Evolutionary conservation across 345 rosid genomes (phyloP).

Genomic region (Excoecaria agallocha): DNA sequence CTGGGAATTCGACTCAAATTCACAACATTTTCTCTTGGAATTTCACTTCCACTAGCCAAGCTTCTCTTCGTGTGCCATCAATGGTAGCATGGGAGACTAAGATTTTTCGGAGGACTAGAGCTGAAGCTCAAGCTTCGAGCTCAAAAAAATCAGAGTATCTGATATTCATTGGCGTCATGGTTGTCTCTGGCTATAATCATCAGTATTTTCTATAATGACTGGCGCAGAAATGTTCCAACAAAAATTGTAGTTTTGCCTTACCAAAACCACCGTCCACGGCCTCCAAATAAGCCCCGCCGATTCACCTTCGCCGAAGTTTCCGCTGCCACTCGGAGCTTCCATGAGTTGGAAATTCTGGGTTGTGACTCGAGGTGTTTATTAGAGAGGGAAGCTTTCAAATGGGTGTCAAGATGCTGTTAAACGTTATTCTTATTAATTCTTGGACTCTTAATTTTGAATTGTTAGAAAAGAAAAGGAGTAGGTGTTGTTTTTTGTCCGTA

Average conservation of each 20-base stretch:
- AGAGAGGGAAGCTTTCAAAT: conserved; percentile 43
- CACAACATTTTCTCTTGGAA: conserved; percentile 46
- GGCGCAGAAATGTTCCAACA: conserved; percentile 23
- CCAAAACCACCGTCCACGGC: conserved; percentile 38
- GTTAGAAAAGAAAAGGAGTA: too few relatives aligned
- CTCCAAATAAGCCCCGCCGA: conserved; percentile 47
- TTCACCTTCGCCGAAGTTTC: conserved; percentile 40
- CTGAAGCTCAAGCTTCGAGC: neutral
- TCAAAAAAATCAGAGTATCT: conserved; percentile 28
- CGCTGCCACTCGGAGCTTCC: conserved; percentile 37
- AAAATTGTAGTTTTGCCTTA: conserved; percentile 17
- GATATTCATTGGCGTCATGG: conserved; percentile 37
- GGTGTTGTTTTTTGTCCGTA: too few relatives aligned
- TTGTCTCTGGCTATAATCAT: conserved; percentile 29
- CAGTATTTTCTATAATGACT: conserved; percentile 32
- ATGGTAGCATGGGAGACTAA: conserved; percentile 40
- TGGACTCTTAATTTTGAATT: too few relatives aligned
- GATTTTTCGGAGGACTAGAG: conserved; percentile 10
- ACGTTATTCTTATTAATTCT: conserved; percentile 35
- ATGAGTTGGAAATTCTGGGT: conserved; percentile 41
- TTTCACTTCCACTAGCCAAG: conserved; percentile 46
- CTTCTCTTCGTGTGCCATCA: conserved; percentile 43
- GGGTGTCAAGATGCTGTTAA: conserved; percentile 46
- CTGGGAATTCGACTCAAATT: conserved; percentile 45
- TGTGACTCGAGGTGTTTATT: conserved; percentile 40